These are phyloP conservation scores for Selaginella moellendorffii DNA, from an alignment of 75 land plant genomes.

Conservation along the genomic window DNA sequence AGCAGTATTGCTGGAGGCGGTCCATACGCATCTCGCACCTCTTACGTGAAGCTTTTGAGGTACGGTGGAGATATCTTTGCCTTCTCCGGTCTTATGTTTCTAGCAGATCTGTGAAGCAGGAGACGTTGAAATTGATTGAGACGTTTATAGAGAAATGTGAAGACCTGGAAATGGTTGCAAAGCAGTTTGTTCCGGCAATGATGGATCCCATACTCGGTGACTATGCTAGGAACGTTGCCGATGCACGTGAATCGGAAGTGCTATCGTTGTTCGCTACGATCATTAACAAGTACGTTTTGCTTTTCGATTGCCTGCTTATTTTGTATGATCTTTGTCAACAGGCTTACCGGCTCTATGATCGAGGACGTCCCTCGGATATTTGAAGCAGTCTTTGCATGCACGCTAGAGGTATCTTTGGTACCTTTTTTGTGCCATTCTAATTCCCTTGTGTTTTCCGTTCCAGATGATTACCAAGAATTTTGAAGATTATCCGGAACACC, in stretches of 20 bases:
- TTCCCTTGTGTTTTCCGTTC: neutral
- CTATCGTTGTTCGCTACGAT: conserved; percentile 95
- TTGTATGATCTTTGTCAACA: conserved; percentile 9
- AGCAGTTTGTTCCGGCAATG: conserved; percentile 96
- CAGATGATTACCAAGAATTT: conserved; percentile 99
- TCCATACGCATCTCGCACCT: conserved; percentile 82
- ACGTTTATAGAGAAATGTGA: conserved; percentile 96
- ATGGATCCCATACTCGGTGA: conserved; percentile 96
- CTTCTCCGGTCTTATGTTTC: neutral
- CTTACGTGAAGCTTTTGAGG: conserved; percentile 87
- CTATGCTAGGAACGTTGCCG: conserved; percentile 90
- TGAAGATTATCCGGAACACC: conserved; percentile 98
- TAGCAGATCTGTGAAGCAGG: conserved; percentile 86
- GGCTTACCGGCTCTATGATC: conserved; percentile 73
- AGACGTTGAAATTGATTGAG: conserved; percentile 91
- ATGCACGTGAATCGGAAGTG: conserved; percentile 98
- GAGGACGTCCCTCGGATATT: conserved; percentile 98
- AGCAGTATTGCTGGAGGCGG: conserved; percentile 90
- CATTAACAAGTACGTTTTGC: conserved; percentile 71
- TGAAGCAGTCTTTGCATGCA: conserved; percentile 96
- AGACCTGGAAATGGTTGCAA: conserved; percentile 77
- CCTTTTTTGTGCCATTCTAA: neutral
- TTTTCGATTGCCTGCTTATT: neutral
- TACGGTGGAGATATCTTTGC: conserved; percentile 7
- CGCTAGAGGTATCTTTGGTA: conserved; percentile 52